phyloP scores from a whole-genome alignment of 2,329 filamentous ascomycete genomes.

The Fusarium miscanthi region DNA sequence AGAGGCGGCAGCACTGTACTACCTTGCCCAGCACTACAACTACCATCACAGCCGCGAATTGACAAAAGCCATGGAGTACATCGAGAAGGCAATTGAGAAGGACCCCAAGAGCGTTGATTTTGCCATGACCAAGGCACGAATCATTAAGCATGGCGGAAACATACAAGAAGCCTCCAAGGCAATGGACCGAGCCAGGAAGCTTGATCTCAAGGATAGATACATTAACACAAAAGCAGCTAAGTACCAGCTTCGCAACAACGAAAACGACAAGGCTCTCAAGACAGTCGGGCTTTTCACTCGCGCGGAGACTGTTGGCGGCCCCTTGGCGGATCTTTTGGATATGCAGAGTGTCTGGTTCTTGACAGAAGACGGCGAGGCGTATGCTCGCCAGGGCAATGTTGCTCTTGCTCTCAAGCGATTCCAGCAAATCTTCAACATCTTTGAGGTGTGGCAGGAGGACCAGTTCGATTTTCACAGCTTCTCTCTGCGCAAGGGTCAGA shows the following conservation, averaged over 20 bases:
- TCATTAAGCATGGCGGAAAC: slow-evolving; percentile 91
- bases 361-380: slow-evolving; percentile 93
- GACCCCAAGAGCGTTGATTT: slow-evolving; percentile 88
- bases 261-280: slow-evolving; percentile 85
- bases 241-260: slow-evolving; percentile 92
- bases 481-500: slow-evolving; percentile 95
- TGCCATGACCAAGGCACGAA: slow-evolving; percentile 93
- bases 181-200: slow-evolving; percentile 87
- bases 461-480: slow-evolving; percentile 99
- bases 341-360: slow-evolving; percentile 99
- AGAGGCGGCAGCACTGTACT: slow-evolving; percentile 85
- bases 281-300: slow-evolving; percentile 95
- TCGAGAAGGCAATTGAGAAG: slow-evolving; percentile 84
- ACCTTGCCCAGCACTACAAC: slow-evolving; percentile 97
- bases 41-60: slow-evolving; percentile 89
- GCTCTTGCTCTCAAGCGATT: slow-evolving; percentile 93
- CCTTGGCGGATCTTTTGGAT: slow-evolving; percentile 89
- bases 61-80: slow-evolving; percentile 80
- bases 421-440: slow-evolving; percentile 88
- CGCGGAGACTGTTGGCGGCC: slow-evolving; percentile 87
- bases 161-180: slow-evolving; percentile 80
- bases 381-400: slow-evolving; percentile 82
- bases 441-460: slow-evolving; percentile 97
- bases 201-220: slow-evolving; percentile 92
- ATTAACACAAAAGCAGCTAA: slow-evolving; percentile 99